Conservation (phyloP, 1,284 basidiomycete species). For the Pyrrhoderma lamaoense region DNA sequence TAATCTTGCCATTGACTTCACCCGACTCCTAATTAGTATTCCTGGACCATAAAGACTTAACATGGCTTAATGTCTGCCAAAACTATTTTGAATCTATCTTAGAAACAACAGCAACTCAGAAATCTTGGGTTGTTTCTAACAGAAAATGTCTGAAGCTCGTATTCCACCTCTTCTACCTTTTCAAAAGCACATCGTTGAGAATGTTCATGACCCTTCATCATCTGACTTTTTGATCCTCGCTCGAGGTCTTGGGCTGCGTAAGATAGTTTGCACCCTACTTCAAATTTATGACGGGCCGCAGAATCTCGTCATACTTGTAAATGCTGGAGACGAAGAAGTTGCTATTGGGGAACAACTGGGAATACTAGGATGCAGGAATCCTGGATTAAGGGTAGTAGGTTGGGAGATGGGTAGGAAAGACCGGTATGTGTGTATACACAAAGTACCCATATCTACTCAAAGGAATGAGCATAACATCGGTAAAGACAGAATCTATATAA, state of each 20-base stretch:
- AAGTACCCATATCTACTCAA: no score
- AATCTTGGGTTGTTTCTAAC: no score
- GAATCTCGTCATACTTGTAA: constrained; percentile 82
- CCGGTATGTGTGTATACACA: constrained; percentile 41
- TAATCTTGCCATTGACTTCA: no score
- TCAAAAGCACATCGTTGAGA: constrained; percentile 57
- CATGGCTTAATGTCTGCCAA: no score
- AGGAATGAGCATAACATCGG: not conserved
- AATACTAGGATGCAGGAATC: constrained; percentile 84
- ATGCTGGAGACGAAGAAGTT: constrained; percentile 85
- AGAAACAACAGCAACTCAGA: no score
- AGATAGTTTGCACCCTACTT: constrained; percentile 78
- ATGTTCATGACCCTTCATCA: constrained; percentile 69
- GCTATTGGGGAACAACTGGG: constrained; percentile 88
- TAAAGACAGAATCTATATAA: constrained; percentile 81
- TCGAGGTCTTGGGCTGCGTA: constrained; percentile 78
- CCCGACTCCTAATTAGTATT: no score
- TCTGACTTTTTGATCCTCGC: constrained; percentile 83
- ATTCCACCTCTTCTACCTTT: constrained; percentile 42
- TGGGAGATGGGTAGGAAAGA: constrained; percentile 82
- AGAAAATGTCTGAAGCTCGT: no score
- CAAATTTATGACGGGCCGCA: constrained; percentile 89
- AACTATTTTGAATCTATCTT: no score
- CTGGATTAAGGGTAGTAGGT: constrained; percentile 77
- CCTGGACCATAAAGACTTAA: no score